These are phyloP conservation scores for Sporothrix mexicana DNA, from an alignment of 2,329 filamentous ascomycete genomes.

Conservation along the genomic window DNA sequence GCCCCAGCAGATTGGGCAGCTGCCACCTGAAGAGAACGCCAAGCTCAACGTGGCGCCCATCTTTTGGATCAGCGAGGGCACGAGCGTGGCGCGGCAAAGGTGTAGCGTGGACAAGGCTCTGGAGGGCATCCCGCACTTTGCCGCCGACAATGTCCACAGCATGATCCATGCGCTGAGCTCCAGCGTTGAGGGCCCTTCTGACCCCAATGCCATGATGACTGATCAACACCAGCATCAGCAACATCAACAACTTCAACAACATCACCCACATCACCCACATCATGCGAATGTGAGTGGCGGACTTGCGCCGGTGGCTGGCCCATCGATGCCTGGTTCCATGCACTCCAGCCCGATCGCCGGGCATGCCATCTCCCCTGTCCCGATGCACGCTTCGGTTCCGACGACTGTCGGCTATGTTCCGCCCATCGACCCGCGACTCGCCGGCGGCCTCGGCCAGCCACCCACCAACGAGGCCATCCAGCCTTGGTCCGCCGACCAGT, in stretches of 20 bases:
- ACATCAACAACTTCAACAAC: too few relatives aligned
- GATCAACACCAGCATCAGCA: too few relatives aligned
- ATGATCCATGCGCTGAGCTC: constrained; percentile 26
- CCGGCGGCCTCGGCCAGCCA: neutral
- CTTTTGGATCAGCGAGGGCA: constrained; percentile 28
- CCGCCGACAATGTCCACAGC: neutral
- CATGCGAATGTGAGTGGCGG: neutral
- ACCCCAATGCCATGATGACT: neutral
- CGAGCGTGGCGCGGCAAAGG: neutral
- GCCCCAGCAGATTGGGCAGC: neutral
- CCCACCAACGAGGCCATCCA: constrained; percentile 9
- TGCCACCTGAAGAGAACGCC: neutral
- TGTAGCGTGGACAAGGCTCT: constrained; percentile 2
- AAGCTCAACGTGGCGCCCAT: constrained; percentile 31
- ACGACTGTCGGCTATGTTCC: neutral
- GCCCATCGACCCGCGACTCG: neutral
- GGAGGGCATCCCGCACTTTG: constrained; percentile 3
- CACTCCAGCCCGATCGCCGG: neutral
- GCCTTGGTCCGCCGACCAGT: constrained; percentile 21
- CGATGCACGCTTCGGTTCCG: neutral
- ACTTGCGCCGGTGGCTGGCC: neutral
- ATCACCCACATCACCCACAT: neutral
- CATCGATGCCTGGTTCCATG: neutral
- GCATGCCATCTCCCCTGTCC: neutral
- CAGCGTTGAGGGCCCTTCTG: neutral